phyloP scores from a whole-genome alignment of 73 alveolate species.

The Paramecium bursaria region DNA sequence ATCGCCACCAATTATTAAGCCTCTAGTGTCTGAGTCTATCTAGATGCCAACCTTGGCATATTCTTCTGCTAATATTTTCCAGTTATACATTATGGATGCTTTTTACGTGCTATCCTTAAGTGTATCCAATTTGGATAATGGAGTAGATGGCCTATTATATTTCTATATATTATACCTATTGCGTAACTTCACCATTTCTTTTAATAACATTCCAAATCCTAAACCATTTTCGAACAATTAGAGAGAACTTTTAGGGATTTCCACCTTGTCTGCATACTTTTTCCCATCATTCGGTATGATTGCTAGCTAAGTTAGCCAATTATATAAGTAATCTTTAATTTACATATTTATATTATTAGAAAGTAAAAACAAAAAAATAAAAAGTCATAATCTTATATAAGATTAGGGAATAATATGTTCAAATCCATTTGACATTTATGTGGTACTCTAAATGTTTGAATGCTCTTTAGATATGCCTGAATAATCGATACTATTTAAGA shows the following conservation, averaged over 20 bases:
- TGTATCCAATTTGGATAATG: constrained; percentile 70
- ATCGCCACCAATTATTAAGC: constrained; percentile 73
- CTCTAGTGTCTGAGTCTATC: constrained; percentile 77
- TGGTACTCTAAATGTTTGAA: no score
- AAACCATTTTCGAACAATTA: constrained; percentile 65
- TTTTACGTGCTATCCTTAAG: constrained; percentile 66
- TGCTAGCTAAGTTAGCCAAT: not conserved
- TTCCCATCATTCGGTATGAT: constrained; percentile 39
- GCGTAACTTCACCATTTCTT: constrained; percentile 65
- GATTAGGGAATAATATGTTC: no score
- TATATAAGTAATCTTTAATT: constrained; percentile 7
- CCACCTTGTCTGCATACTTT: constrained; percentile 63
- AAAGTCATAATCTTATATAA: no score
- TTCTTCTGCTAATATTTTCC: constrained; percentile 80
- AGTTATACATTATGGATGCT: constrained; percentile 82
- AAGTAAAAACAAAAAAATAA: no score
- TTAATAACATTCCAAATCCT: constrained; percentile 60
- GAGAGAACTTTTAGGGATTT: constrained; percentile 34
- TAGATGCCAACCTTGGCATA: constrained; percentile 75
- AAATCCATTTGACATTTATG: no score
- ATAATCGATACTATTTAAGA: no score
- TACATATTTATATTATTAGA: not conserved
- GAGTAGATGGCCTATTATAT: constrained; percentile 59
- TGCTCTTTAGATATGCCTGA: no score
- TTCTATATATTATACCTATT: constrained; percentile 31